Evolutionary conservation across 768 basidiomycete species (phyloP).

Genomic region (Lactifluus subvellereus): DNA sequence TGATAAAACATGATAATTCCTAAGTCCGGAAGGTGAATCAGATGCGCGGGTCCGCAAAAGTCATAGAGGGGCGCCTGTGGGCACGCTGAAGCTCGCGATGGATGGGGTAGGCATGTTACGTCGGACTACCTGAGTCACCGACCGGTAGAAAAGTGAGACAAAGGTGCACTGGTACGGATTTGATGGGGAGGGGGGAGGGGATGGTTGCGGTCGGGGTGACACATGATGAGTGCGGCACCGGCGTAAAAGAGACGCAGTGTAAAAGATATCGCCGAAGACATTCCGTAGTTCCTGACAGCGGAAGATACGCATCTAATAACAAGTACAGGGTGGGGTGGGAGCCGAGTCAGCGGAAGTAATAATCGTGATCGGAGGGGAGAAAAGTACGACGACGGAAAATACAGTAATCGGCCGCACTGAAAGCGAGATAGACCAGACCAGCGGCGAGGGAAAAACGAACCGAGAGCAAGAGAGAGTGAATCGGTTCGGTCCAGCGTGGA

Average conservation of each 20-base stretch:
- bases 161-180: neutral
- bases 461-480: neutral
- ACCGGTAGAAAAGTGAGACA: neutral
- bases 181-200: slow-evolving; percentile 2
- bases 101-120: slow-evolving; percentile 2
- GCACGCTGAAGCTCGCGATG: neutral
- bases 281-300: neutral
- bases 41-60: neutral
- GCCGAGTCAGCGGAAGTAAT: slow-evolving; percentile 16
- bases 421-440: slow-evolving; percentile 13
- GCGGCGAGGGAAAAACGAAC: neutral
- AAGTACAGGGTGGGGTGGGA: neutral
- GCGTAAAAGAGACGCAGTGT: neutral
- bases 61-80: neutral
- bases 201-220: neutral
- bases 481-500: neutral
- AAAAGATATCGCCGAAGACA: neutral
- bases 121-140: slow-evolving; percentile 9
- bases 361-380: slow-evolving; percentile 11
- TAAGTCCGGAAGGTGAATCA: neutral
- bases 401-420: slow-evolving; percentile 19
- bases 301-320: neutral
- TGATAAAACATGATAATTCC: neutral
- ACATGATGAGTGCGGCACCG: neutral
- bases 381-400: slow-evolving; percentile 2